Base-by-base conservation (phyloP, 2,329 filamentous ascomycete species). In the Aspergillus puulaauensis region DNA sequence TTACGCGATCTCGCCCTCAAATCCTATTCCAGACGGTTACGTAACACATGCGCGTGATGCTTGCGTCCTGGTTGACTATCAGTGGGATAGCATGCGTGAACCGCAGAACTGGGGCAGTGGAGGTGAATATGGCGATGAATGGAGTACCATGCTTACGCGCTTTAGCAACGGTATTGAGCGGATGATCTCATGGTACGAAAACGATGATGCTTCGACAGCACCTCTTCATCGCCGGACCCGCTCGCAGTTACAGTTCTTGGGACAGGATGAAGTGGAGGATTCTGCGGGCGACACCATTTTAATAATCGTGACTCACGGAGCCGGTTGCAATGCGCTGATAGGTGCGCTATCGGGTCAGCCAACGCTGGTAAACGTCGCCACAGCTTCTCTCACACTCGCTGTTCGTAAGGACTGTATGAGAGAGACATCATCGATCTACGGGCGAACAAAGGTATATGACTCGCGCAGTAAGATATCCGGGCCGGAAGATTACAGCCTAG, bases 241-340 rank as follows among this genome's bases (percentile, higher is more conserved):
- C 19, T 65, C 64, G 2, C 61, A 65, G 37, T 37, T 61, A 19
- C 56, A 60, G 33, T 53, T 56, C 31, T 56, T 61, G 14, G 54
- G 64, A 15, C 40, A 31, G 9, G 78, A 82, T 1, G 80, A 83
- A 2, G 82, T 85, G 0, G 85, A 89, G 14, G 84, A 87, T 21
- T 82, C 86, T 35, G 14, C 21, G 7, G 82, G 85, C 1, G 90
- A 96, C 65, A 84, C 92, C 1, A 87, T 98, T 1, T 79, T 99
- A 15, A 82, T 99, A 41, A 77, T 99, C 7, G 90, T 99, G 21
- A 96, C 95, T 0, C 95, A 99, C 70, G 93, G 93, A 23, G 95
- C 95, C 14, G 95, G 95, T 40, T 96, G 93, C 76, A 99, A 99
- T 76, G 95, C 95, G 2, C 77, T 99, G 45, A 93, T 99, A 61